A percentile compares a stretch with the other conserved stretches of the same genome.
These are phyloP conservation scores for Fusarium irregulare DNA, from an alignment of 2,329 filamentous ascomycete species.

Conservation along the genomic window DNA sequence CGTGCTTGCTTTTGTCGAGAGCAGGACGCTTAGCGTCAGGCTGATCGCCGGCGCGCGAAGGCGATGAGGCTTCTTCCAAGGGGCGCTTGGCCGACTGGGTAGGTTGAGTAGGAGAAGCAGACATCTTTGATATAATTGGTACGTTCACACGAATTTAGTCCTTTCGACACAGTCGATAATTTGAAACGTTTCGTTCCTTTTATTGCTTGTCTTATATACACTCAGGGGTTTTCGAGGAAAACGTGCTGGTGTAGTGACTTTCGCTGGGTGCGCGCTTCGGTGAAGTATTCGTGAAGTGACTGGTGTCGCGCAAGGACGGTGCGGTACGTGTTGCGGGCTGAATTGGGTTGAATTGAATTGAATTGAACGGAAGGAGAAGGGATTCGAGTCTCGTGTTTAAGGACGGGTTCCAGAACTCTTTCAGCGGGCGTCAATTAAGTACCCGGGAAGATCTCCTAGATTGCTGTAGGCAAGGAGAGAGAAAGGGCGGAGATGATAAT, in stretches of 20 bases:
- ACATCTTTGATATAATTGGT: conserved; percentile 66
- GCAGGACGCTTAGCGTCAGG: conserved; percentile 97
- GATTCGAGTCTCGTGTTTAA: conserved; percentile 47
- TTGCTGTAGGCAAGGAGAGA: conserved; percentile 46
- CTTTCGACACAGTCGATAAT: conserved; percentile 36
- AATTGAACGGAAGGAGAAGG: conserved; percentile 44
- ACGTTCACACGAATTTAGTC: conserved; percentile 42
- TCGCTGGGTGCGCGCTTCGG: conserved; percentile 57
- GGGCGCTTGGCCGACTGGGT: conserved; percentile 88
- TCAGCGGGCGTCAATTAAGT: conserved; percentile 43
- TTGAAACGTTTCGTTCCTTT: conserved; percentile 50
- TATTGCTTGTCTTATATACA: conserved; percentile 76
- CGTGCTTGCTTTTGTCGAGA: conserved; percentile 88
- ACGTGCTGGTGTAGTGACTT: conserved; percentile 84
- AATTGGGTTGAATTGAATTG: conserved; percentile 2
- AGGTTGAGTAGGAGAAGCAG: conserved; percentile 73
- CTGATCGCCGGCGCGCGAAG: conserved; percentile 89
- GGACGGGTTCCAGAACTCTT: conserved; percentile 49
- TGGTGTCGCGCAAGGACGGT: conserved; percentile 51
- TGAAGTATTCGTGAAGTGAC: conserved; percentile 56
- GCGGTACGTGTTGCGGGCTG: conserved; percentile 50
- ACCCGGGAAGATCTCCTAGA: conserved; percentile 46
- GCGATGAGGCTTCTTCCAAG: conserved; percentile 95
- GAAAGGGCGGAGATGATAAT: conserved; percentile 50
- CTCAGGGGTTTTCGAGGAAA: conserved; percentile 86